Evolutionary conservation across 345 rosid genomes (phyloP), one percentile per base, ranked within the genome.

Genomic region (Hevea brasiliensis): DNA sequence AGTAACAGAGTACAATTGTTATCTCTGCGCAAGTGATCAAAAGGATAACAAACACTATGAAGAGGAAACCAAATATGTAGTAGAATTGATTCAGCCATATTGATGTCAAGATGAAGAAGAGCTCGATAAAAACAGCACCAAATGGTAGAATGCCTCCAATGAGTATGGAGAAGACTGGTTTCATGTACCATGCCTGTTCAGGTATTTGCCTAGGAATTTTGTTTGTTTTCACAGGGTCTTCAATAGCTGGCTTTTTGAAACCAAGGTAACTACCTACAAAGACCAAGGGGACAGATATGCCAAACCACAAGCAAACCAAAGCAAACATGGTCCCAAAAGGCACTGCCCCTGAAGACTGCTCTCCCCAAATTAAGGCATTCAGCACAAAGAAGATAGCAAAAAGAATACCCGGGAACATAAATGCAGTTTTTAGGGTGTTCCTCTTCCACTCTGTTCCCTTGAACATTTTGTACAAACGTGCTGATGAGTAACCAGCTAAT

Each of bases 21-120:
- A 94, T 94, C 88, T 94, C 97, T 0, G 97, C 98, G 15, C 98
- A 94, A 44, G 98, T 94, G 79, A 94, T 87, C 56, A 94, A 66
- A 48, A 94, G 82, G 73, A 94, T 94, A 68, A 92, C 68, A 61
- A 94, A 92, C 75, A 94, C 98, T 48, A 94, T 92, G 86, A 94
- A 94, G 72, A 94, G 97, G 92, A 94, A 94, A 55, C 97, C 98
- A 12, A 94, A 94, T 87, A 94, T 94, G 92, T 92, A 94, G 84
- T 94, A 94, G 92, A 92, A 94, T 83, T 94, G 98, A 84, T 94
- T 94, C 84, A 94, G 86, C 98, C 98, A 94, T 75, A 94, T 92
- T 12, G 98, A 94, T 6, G 98, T 92, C 83, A 94, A 81, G 79
- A 92, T 94, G 84, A 94, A 94, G 92, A 94, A 94, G 59, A 94